Conservation (phyloP, 805 yeast species). For the Metschnikowia bowlesiae region DNA sequence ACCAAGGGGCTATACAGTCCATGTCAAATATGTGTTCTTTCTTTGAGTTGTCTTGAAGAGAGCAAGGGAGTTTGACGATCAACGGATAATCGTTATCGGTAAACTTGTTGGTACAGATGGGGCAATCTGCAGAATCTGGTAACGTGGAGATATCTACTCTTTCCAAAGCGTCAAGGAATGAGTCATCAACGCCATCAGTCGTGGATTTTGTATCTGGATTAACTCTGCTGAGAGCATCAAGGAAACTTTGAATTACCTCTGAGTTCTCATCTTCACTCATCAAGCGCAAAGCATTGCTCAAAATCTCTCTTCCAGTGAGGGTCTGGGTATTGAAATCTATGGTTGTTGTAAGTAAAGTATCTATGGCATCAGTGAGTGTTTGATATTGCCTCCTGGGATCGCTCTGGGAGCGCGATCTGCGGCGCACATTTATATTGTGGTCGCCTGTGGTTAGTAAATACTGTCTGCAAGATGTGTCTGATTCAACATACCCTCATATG, state of each 20-base stretch:
- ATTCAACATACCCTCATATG: slow-evolving; percentile 39
- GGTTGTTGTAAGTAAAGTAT: slow-evolving; percentile 26
- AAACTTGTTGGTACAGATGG: slow-evolving; percentile 77
- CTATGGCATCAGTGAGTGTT: slow-evolving; percentile 32
- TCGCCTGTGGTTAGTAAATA: slow-evolving; percentile 27
- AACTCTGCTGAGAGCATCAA: slow-evolving; percentile 20
- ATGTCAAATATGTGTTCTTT: slow-evolving; percentile 72
- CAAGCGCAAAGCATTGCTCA: slow-evolving; percentile 29
- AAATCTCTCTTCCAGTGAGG: slow-evolving; percentile 20
- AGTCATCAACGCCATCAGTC: slow-evolving; percentile 57
- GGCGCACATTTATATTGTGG: slow-evolving; percentile 33
- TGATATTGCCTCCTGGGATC: slow-evolving; percentile 24
- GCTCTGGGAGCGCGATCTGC: slow-evolving; percentile 6
- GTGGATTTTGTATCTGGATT: slow-evolving; percentile 6
- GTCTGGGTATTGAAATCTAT: slow-evolving; percentile 9
- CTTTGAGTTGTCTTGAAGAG: slow-evolving; percentile 24
- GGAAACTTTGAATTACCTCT: slow-evolving; percentile 24
- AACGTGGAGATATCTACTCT: slow-evolving; percentile 43
- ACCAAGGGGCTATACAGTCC: slow-evolving; percentile 91
- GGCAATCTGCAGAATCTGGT: slow-evolving; percentile 61
- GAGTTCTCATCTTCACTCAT: slow-evolving; percentile 31
- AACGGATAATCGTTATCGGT: slow-evolving; percentile 72
- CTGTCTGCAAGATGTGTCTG: not conserved
- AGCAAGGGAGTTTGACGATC: slow-evolving; percentile 72
- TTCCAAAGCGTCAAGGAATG: slow-evolving; percentile 71